Evolutionary conservation across 2,329 filamentous ascomycete species (phyloP).

Genomic region (Metarhizium guizhouense): DNA sequence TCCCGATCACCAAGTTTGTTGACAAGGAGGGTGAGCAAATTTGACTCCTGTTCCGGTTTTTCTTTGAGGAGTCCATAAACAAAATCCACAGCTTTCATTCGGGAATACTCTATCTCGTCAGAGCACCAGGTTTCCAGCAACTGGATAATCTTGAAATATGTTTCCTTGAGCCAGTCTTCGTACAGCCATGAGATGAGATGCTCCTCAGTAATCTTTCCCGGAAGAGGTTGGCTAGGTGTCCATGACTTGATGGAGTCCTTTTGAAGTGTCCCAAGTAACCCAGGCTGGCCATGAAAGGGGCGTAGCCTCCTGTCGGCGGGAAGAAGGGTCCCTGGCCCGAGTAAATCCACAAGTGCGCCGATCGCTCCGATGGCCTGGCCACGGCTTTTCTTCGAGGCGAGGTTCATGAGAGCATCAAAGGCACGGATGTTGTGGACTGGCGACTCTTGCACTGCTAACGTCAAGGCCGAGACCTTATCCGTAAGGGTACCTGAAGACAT

Average conservation of each 20-base stretch:
- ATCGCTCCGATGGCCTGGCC: constrained; percentile 89
- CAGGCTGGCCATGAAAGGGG: constrained; percentile 71
- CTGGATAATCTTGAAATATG: constrained; percentile 89
- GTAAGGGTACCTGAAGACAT: constrained; percentile 94
- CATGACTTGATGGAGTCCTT: constrained; percentile 49
- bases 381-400: constrained; percentile 90
- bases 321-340: constrained; percentile 79
- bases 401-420: constrained; percentile 69
- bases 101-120: constrained; percentile 91
- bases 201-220: constrained; percentile 60
- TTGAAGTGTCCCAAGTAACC: constrained; percentile 62
- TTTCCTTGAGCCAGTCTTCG: constrained; percentile 90
- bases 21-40: constrained; percentile 79
- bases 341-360: constrained; percentile 85
- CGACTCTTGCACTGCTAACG: constrained; percentile 89
- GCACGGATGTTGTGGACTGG: constrained; percentile 87
- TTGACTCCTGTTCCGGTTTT: constrained; percentile 95
- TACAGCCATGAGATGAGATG: constrained; percentile 86
- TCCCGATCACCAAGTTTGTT: constrained; percentile 96
- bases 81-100: constrained; percentile 79
- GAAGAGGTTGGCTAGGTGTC: constrained; percentile 61
- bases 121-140: constrained; percentile 87
- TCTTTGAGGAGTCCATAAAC: constrained; percentile 87
- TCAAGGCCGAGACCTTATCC: constrained; percentile 93
- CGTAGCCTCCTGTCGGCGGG: constrained; percentile 74